Base-by-base conservation (phyloP, 2,329 filamentous ascomycete species). In the Dactylellina leptospora region DNA sequence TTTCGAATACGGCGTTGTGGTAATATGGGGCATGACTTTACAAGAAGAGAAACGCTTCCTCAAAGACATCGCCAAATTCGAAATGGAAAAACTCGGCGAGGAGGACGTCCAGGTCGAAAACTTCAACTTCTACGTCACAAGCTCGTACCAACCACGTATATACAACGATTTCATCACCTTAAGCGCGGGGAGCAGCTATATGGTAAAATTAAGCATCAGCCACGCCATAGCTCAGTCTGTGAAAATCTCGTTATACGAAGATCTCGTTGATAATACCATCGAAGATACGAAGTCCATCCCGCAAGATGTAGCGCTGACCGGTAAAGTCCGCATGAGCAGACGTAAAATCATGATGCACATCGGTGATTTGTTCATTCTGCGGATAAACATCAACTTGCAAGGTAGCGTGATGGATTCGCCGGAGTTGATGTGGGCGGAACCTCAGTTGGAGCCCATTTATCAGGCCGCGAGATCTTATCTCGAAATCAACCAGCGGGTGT, bases 101-200 rank as follows among this genome's bases (percentile, higher is more conserved):
- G 93, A 96, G 78, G 92, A 96, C 76, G 88, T 96, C 27, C 93
- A 99, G 81, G 91, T 92, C 48, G 95, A 99, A 80, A 92, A 93
- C 78, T 99, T 99, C 84, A 99, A 99, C 80, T 99, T 97, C 80
- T 99, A 99, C 83, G 97, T 99, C 82, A 97, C 95, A 2, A 87
- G 90, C 77, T 93, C 97, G 79, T 99, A 99, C 79, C 96, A 99
- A 81, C 92, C 95, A 20, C 89, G 95, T 55, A 99, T 99, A 80
- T 99, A 99, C 85, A 99, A 99, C 81, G 95, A 99, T 81, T 99
- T 99, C 77, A 99, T 99, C 80, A 95, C 91, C 1, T 81, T 99
- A 72, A 86, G 93, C 51, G 93, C 97, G 77, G 96, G 96, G 81
- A 88, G 88, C 78, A 96, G 96, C 80, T 96, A 97, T 82, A 97